Evolutionary conservation across 2,329 filamentous ascomycete genomes (phyloP).

Genomic region (Verticillium nubilum): DNA sequence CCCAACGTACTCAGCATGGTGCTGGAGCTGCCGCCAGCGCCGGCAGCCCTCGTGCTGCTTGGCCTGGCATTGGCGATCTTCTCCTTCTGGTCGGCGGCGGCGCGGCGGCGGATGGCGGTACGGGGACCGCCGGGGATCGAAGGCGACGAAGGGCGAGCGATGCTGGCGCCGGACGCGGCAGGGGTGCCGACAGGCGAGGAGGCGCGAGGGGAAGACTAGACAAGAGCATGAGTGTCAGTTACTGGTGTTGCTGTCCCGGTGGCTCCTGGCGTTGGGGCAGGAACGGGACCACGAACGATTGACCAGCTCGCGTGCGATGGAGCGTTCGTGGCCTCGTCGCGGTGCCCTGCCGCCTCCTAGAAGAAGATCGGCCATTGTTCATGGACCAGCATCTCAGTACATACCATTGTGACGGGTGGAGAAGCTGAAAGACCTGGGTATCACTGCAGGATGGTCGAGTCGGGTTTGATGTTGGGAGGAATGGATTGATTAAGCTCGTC

Average conservation of each 20-base stretch:
- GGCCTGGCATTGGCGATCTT: constrained; percentile 92
- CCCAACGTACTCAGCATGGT: constrained; percentile 81
- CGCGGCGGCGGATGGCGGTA: constrained; percentile 90
- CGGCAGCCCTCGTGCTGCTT: constrained; percentile 85
- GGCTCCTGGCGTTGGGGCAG: not conserved
- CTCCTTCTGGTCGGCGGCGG: constrained; percentile 95
- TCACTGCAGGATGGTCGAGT: constrained; percentile 23
- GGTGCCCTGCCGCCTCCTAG: not conserved
- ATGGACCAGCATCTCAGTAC: not conserved
- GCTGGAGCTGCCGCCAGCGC: constrained; percentile 91
- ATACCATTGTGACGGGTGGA: not conserved
- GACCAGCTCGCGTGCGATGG: not conserved
- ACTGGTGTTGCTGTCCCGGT: not conserved
- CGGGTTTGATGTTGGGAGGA: not conserved
- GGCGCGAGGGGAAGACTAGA: constrained; percentile 53
- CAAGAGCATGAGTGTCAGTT: not conserved
- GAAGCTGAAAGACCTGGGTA: constrained; percentile 15
- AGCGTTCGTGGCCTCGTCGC: not conserved
- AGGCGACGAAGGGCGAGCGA: constrained; percentile 77
- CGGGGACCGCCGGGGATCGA: constrained; percentile 89
- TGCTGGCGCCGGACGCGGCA: constrained; percentile 60
- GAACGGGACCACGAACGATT: not conserved
- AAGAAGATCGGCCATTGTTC: not conserved
- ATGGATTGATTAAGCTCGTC: constrained; percentile 1
- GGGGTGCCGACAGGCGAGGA: constrained; percentile 53